A percentile compares a stretch with the other conserved stretches of the same genome.
These are phyloP conservation scores for Spinellus fusiger DNA, from an alignment of 192 early-diverging fungal genomes.

Conservation along the genomic window DNA sequence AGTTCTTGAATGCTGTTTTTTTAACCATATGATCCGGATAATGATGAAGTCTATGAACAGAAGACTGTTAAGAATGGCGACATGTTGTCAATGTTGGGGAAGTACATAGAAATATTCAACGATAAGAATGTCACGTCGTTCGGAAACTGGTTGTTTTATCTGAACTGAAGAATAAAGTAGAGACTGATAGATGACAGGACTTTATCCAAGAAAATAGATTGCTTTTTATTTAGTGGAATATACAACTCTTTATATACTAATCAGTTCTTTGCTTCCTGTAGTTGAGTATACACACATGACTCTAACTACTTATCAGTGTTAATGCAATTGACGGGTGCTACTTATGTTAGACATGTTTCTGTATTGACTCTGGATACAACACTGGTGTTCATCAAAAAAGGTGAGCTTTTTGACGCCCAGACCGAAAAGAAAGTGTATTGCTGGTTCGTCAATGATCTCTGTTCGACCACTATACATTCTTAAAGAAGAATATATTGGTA, in stretches of 20 bases:
- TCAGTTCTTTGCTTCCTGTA: too few species aligned
- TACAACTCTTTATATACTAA: too few species aligned
- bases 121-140: conserved; percentile 4
- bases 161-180: too few species aligned
- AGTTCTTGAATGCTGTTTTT: too few species aligned
- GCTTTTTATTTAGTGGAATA: too few species aligned
- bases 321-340: too few species aligned
- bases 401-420: neutral
- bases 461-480: conserved; percentile 4
- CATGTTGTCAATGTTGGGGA: neutral
- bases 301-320: too few species aligned
- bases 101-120: conserved; percentile 2
- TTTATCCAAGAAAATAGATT: too few species aligned
- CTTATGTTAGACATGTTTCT: too few species aligned
- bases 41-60: conserved; percentile 1
- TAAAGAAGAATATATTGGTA: neutral
- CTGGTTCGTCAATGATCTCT: neutral
- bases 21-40: neutral
- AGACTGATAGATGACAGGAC: too few species aligned
- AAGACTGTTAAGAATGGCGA: neutral
- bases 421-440: neutral
- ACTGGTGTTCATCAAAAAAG: conserved; percentile 5
- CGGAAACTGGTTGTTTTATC: conserved; percentile 1
- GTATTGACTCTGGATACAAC: too few species aligned
- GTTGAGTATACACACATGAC: too few species aligned